Evolutionary conservation across 2,329 filamentous ascomycete species (phyloP).

Genomic region (Xylariaceae sp.): DNA sequence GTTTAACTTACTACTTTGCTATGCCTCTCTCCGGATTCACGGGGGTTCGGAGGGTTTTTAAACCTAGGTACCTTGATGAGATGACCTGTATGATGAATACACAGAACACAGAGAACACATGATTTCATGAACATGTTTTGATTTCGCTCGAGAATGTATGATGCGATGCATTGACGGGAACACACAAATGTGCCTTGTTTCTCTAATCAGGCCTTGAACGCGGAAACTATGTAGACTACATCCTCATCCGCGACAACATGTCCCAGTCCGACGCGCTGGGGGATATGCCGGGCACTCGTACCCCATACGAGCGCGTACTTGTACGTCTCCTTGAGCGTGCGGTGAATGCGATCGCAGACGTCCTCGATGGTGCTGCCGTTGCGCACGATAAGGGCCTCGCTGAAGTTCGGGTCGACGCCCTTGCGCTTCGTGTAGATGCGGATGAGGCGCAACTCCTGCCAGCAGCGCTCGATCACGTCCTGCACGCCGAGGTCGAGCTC

Average conservation of each 20-base stretch:
- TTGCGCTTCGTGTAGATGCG: conserved; percentile 96
- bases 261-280: conserved; percentile 81
- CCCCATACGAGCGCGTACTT: conserved; percentile 99
- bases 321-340: conserved; percentile 94
- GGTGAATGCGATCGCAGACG: conserved; percentile 91
- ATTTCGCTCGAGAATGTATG: not conserved
- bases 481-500: conserved; percentile 89
- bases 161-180: conserved; percentile 20
- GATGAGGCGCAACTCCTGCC: conserved; percentile 86
- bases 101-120: conserved; percentile 17
- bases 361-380: conserved; percentile 87
- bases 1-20: no score
- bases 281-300: conserved; percentile 88
- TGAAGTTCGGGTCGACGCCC: conserved; percentile 81
- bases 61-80: not conserved
- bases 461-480: conserved; percentile 91
- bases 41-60: conserved; percentile 8
- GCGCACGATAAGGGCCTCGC: conserved; percentile 87
- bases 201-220: conserved; percentile 49
- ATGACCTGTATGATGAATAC: conserved; percentile 24
- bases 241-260: conserved; percentile 71
- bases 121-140: not conserved
- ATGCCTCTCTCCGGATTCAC: no score
- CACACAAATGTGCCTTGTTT: not conserved
- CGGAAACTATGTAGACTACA: conserved; percentile 62